A percentile compares a stretch with the other conserved stretches of the same genome.
Conservation (phyloP, 2,329 filamentous ascomycete genomes). For the Emergomyces pasteurianus region DNA sequence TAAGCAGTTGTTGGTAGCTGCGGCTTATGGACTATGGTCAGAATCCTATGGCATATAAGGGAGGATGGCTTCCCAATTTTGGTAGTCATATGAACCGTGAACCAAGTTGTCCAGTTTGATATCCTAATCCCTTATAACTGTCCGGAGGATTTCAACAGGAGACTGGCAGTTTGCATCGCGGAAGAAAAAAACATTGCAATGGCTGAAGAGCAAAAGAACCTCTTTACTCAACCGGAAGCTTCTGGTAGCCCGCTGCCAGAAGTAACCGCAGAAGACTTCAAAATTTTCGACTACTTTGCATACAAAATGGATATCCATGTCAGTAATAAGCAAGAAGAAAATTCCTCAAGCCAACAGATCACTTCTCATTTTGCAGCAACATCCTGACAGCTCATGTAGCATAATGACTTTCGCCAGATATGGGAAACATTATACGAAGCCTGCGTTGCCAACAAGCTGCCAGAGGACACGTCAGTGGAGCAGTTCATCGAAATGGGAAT, state of each 20-base stretch:
- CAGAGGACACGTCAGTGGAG: constrained; percentile 51
- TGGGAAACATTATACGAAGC: constrained; percentile 63
- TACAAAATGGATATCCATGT: constrained; percentile 65
- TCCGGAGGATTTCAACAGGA: not conserved
- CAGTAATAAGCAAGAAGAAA: constrained; percentile 18
- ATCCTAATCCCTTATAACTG: not conserved
- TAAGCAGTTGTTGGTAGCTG: not conserved
- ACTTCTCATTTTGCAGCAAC: not conserved
- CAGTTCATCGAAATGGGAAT: constrained; percentile 57
- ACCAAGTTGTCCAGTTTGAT: not conserved
- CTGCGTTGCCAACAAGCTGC: constrained; percentile 47
- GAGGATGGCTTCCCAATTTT: not conserved
- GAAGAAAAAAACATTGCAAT: not conserved
- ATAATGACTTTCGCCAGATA: constrained; percentile 61
- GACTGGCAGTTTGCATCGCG: not conserved
- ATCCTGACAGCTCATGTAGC: constrained; percentile 35
- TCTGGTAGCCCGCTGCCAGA: constrained; percentile 39
- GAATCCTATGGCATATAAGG: not conserved
- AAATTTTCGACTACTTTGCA: constrained; percentile 58
- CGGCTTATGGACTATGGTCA: not conserved
- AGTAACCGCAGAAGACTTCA: constrained; percentile 55
- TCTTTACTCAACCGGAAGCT: not conserved
- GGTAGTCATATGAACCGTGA: not conserved
- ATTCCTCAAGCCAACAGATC: not conserved
- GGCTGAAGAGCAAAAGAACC: not conserved